Percentiles rank a stretch among this genome's conserved stretches.
phyloP scores from a whole-genome alignment of 768 basidiomycete species.

The Trametes elegans region DNA sequence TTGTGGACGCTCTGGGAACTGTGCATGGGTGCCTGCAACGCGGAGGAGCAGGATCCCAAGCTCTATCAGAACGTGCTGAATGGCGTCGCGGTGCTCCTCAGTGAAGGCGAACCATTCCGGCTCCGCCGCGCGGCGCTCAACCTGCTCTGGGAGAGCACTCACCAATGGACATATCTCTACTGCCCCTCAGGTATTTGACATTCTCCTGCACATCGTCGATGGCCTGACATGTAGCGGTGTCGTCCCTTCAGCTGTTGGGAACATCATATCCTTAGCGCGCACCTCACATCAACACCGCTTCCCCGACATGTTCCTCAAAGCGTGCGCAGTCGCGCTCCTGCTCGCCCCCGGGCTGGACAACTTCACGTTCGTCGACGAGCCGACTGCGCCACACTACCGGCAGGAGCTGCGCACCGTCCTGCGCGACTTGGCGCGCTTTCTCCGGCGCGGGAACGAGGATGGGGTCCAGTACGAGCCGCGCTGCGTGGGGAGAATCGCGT shows the following conservation, averaged over 20 bases:
- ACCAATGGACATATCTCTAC: slow-evolving; percentile 1
- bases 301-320: slow-evolving; percentile 3
- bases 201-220: background rate
- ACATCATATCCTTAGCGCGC: background rate
- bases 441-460: background rate
- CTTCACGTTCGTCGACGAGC: background rate
- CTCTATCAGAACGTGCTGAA: background rate
- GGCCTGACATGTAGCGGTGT: background rate
- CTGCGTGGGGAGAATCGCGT: background rate
- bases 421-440: slow-evolving; percentile 6
- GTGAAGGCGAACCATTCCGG: slow-evolving; percentile 2
- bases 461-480: background rate
- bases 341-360: background rate
- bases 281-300: background rate
- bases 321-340: background rate
- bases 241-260: background rate
- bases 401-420: background rate
- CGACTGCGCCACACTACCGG: background rate
- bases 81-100: background rate
- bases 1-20: slow-evolving; percentile 10
- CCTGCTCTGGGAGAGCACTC: slow-evolving; percentile 3
- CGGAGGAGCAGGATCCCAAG: background rate
- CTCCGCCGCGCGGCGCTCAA: slow-evolving; percentile 9
- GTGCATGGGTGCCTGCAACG: background rate
- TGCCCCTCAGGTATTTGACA: background rate